Conservation (phyloP, 352 stramenopile genomes). For the Pythium dissotocum region DNA sequence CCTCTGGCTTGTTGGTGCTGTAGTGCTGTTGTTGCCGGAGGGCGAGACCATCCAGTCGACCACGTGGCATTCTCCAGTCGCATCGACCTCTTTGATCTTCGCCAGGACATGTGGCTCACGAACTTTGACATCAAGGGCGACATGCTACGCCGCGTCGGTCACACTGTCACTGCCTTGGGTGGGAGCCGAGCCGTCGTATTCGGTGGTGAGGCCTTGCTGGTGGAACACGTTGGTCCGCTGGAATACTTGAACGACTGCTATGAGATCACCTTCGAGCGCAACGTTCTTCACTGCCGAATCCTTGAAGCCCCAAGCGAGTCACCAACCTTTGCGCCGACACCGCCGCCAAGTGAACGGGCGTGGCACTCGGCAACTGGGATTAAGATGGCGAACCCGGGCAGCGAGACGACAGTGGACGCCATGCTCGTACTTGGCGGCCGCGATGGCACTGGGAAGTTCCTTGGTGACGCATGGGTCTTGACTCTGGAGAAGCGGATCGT, state of each 20-base stretch:
- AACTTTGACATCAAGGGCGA: conserved; percentile 59
- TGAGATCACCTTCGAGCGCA: conserved; percentile 43
- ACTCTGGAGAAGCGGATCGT: conserved; percentile 20
- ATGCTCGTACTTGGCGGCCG: conserved; percentile 56
- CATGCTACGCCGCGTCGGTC: conserved; percentile 53
- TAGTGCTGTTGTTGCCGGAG: conserved; percentile 63
- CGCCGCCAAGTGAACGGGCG: conserved; percentile 29
- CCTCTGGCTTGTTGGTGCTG: not conserved
- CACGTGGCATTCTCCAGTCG: conserved; percentile 24
- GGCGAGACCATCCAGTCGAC: conserved; percentile 43
- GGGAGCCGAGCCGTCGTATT: conserved; percentile 43
- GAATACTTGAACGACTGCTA: conserved; percentile 39
- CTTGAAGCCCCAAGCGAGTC: conserved; percentile 15
- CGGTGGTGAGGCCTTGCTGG: conserved; percentile 42
- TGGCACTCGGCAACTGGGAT: conserved; percentile 46
- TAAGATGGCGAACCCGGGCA: conserved; percentile 16
- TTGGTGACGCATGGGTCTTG: conserved; percentile 55
- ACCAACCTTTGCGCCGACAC: conserved; percentile 2
- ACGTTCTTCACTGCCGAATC: conserved; percentile 40
- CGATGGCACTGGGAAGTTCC: conserved; percentile 32
- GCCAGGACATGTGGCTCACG: conserved; percentile 46
- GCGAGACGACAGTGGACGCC: conserved; percentile 26
- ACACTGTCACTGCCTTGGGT: conserved; percentile 35
- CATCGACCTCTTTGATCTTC: conserved; percentile 65
- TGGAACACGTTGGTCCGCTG: not conserved